phyloP scores from a whole-genome alignment of 352 stramenopile genomes.

The Pythium dissotocum region DNA sequence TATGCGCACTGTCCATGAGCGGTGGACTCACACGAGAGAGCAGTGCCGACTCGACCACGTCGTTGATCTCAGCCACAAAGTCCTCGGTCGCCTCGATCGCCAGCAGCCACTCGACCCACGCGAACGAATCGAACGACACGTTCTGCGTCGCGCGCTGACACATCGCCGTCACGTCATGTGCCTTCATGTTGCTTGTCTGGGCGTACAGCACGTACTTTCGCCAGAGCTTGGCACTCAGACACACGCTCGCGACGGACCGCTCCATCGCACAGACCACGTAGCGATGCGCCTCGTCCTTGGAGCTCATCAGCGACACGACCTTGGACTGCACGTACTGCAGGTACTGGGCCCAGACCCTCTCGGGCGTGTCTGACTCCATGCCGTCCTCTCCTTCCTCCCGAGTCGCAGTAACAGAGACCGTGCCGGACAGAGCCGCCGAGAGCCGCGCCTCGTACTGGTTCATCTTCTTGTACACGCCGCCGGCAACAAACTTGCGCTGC shows the following conservation, averaged over 20 bases:
- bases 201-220: slow-evolving; percentile 49
- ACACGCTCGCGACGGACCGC: slow-evolving; percentile 51
- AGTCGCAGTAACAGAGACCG: slow-evolving; percentile 8
- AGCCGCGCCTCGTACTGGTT: slow-evolving; percentile 49
- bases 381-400: slow-evolving; percentile 25
- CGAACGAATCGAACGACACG: slow-evolving; percentile 60
- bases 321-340: slow-evolving; percentile 64
- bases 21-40: slow-evolving; percentile 35
- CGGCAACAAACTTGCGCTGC: slow-evolving; percentile 37
- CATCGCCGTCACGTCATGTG: slow-evolving; percentile 23
- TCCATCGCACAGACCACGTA: slow-evolving; percentile 59
- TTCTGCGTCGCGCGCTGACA: slow-evolving; percentile 54
- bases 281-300: slow-evolving; percentile 6
- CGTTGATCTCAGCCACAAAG: slow-evolving; percentile 23
- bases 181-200: slow-evolving; percentile 10
- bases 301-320: slow-evolving; percentile 34
- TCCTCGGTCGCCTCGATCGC: slow-evolving; percentile 39
- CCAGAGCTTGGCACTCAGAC: slow-evolving; percentile 61
- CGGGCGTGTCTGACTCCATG: slow-evolving; percentile 7
- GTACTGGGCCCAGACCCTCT: slow-evolving; percentile 53
- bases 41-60: slow-evolving; percentile 34
- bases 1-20: slow-evolving; percentile 59
- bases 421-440: slow-evolving; percentile 13
- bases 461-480: slow-evolving; percentile 59
- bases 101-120: slow-evolving; percentile 59